phyloP scores from a whole-genome alignment of 331 rosid genomes.

The Malus hybrid region DNA sequence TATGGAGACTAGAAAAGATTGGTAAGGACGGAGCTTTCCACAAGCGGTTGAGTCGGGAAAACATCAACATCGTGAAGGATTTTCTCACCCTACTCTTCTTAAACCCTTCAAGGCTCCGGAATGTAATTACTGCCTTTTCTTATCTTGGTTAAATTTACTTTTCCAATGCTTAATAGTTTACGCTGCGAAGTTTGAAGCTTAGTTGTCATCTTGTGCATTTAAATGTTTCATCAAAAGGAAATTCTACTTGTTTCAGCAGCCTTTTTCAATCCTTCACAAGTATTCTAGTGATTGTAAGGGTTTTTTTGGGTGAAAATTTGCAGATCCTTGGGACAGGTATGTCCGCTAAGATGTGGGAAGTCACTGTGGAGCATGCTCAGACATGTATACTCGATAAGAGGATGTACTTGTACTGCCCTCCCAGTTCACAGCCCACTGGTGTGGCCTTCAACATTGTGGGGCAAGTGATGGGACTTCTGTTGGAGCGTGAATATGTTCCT shows the following conservation, averaged over 20 bases:
- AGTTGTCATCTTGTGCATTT: neutral
- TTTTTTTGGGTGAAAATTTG: slow-evolving; percentile 20
- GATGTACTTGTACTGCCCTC: slow-evolving; percentile 38
- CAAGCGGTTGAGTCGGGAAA: slow-evolving; percentile 71
- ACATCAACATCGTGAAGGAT: slow-evolving; percentile 62
- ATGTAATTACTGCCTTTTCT: slow-evolving; percentile 37
- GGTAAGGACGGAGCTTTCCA: slow-evolving; percentile 99
- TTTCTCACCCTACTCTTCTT: slow-evolving; percentile 69
- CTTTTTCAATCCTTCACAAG: neutral
- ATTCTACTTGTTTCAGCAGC: neutral
- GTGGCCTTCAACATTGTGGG: slow-evolving; percentile 81
- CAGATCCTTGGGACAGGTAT: slow-evolving; percentile 94
- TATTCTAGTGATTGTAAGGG: neutral
- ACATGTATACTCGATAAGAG: slow-evolving; percentile 60
- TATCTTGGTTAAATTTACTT: neutral
- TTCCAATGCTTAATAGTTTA: neutral
- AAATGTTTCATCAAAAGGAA: neutral
- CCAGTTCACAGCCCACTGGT: slow-evolving; percentile 46
- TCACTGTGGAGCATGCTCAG: slow-evolving; percentile 87
- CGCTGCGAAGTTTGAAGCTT: neutral
- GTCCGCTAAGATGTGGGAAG: slow-evolving; percentile 99
- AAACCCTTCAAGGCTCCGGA: slow-evolving; percentile 75
- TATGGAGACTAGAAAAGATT: slow-evolving; percentile 95
- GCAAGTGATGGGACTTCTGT: slow-evolving; percentile 65
- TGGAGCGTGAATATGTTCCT: slow-evolving; percentile 55